These are phyloP conservation scores for Aspergillus sclerotiicarbonarius DNA, from an alignment of 495 filamentous ascomycete genomes.

Conservation along the genomic window DNA sequence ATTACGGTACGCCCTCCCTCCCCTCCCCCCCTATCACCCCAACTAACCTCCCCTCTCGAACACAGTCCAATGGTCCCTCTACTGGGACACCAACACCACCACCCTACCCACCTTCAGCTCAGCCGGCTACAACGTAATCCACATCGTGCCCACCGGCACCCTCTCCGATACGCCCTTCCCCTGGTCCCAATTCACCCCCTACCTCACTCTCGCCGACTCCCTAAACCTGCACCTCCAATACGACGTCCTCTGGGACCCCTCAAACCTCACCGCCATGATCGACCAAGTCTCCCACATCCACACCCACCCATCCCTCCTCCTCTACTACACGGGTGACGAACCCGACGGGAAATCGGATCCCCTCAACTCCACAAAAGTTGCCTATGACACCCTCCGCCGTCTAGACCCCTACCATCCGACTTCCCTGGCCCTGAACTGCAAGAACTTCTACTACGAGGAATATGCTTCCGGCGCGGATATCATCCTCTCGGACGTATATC, in stretches of 20 bases:
- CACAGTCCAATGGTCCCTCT: slow-evolving; percentile 46
- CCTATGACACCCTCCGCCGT: slow-evolving; percentile 47
- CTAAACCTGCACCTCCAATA: neutral
- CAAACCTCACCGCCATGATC: slow-evolving; percentile 52
- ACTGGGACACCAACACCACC: slow-evolving; percentile 35
- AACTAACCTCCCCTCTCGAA: neutral
- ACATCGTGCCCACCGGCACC: slow-evolving; percentile 40
- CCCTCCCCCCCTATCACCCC: neutral
- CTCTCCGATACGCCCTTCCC: neutral
- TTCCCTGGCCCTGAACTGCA: slow-evolving; percentile 65
- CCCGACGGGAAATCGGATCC: slow-evolving; percentile 65
- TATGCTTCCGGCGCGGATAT: slow-evolving; percentile 64
- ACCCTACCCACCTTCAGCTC: slow-evolving; percentile 41
- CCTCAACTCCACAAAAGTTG: slow-evolving; percentile 41
- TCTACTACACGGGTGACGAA: slow-evolving; percentile 69
- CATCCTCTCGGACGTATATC: slow-evolving; percentile 65
- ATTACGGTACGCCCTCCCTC: slow-evolving; percentile 47
- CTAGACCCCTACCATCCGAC: slow-evolving; percentile 71
- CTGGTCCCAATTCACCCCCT: neutral
- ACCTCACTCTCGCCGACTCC: neutral
- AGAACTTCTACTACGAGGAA: slow-evolving; percentile 63
- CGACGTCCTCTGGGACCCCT: slow-evolving; percentile 43
- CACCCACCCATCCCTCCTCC: slow-evolving; percentile 53
- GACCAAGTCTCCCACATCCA: slow-evolving; percentile 52
- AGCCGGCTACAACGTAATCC: slow-evolving; percentile 55